Conservation (phyloP, 306 rosid genomes). For the Oxytropis ochrocephala region DNA sequence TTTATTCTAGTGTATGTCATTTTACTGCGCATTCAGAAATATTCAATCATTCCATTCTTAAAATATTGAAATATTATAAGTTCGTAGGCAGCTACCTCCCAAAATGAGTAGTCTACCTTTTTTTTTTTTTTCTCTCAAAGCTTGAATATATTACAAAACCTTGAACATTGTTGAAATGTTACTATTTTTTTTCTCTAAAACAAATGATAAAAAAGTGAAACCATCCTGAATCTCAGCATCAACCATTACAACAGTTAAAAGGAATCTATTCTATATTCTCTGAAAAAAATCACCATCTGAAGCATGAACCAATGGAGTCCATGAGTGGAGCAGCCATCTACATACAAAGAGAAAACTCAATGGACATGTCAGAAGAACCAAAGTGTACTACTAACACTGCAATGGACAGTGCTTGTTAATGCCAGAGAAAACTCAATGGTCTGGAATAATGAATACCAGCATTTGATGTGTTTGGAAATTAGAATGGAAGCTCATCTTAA, state of each 20-base stretch:
- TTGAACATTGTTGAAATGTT: background rate
- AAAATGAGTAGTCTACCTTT: background rate
- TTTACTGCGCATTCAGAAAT: background rate
- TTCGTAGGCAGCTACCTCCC: background rate
- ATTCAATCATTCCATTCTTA: background rate
- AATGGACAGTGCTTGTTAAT: background rate
- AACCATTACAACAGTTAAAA: background rate
- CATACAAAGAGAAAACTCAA: no score
- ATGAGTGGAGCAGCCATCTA: no score
- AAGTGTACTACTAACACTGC: background rate
- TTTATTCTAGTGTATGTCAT: background rate
- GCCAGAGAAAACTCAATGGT: conserved; percentile 6
- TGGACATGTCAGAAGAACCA: background rate
- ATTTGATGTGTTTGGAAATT: background rate
- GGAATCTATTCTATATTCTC: background rate
- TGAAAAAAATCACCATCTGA: conserved; percentile 2
- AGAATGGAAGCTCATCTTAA: background rate
- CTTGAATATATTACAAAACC: background rate
- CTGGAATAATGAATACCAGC: conserved; percentile 1
- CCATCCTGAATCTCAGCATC: background rate
- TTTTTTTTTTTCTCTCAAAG: background rate
- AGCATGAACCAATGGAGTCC: conserved; percentile 13
- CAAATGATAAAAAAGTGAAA: background rate
- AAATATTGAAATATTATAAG: background rate
- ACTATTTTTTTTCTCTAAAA: background rate